phyloP scores from a whole-genome alignment of 2,329 filamentous ascomycete genomes.

The Chaetomiaceae sp. region DNA sequence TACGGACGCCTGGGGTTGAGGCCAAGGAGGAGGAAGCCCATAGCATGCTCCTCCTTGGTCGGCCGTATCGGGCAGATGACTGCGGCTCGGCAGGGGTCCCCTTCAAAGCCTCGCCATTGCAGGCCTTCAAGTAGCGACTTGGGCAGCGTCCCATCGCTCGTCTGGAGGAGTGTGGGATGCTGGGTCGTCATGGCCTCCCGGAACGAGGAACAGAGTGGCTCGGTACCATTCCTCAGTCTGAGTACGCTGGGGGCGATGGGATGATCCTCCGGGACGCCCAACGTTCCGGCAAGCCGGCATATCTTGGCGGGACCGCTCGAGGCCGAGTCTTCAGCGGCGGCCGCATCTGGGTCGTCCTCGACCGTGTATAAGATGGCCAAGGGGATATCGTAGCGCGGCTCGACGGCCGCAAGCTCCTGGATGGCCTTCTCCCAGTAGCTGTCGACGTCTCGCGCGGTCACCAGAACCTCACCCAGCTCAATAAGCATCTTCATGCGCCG shows the following conservation, averaged over 20 bases:
- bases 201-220: conserved; percentile 38
- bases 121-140: conserved; percentile 53
- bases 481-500: conserved; percentile 46
- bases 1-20: conserved; percentile 68
- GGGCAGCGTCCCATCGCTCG: conserved; percentile 51
- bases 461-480: conserved; percentile 42
- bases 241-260: conserved; percentile 37
- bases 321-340: conserved; percentile 19
- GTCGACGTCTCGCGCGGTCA: conserved; percentile 40
- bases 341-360: conserved; percentile 35
- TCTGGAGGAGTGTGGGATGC: conserved; percentile 39
- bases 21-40: conserved; percentile 65
- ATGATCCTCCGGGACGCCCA: conserved; percentile 43
- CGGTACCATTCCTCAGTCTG: conserved; percentile 33
- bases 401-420: conserved; percentile 39
- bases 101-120: conserved; percentile 55
- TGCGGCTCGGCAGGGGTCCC: conserved; percentile 58
- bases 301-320: conserved; percentile 30
- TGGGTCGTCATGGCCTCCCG: conserved; percentile 35
- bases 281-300: conserved; percentile 41
- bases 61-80: conserved; percentile 66
- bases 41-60: conserved; percentile 58
- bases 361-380: conserved; percentile 49
- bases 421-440: conserved; percentile 46
- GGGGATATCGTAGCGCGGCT: conserved; percentile 45